Base-by-base conservation (phyloP, 805 yeast genomes). In the Metschnikowia dekortorum region DNA sequence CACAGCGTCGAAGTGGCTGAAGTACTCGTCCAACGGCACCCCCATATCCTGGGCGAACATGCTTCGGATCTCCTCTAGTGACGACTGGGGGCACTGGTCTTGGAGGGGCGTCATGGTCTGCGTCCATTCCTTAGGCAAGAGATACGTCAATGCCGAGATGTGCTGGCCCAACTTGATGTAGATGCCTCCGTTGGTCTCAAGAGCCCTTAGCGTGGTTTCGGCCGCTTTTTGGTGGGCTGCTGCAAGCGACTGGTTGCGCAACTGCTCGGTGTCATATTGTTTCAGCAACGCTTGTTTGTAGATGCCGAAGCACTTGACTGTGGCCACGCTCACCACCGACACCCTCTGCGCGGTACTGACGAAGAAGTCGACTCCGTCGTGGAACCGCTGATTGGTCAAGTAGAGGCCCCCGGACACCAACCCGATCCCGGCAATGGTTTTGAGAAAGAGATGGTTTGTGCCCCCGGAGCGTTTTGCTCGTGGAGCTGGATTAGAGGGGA, bases 141-240 rank as follows among this genome's bases (percentile, higher is more conserved):
- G 71, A 67, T 94, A 94, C 1, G 97, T 88, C 80, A 94, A 77
- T 0, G 98, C 98, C 38, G 91, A 80, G 10, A 94, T 73, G 63
- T 94, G 99, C 65, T 94, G 99, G 10, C 99, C 99, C 40, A 94
- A 71, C 66, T 94, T 94, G 66, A 94, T 94, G 66, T 85, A 94
- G 7, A 94, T 78, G 1, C 99, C 99, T 14, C 96, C 97, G 62
- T 94, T 94, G 31, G 73, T 74, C 62, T 88, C 90, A 34, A 94
- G 69, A 0, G 97, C 97, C 39, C 71, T 68, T 49, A 89, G 73
- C 0, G 99, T 89, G 48, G 90, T 82, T 9, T 72, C 62, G 0
- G 99, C 97, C 44, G 96, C 90, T 49, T 72, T 71, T 51, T 72
- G 65, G 64, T 94, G 98, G 39, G 96, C 87, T 38, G 74, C 66